Conservation (phyloP, 169 alveolate genomes). For the Theileria annulata region DNA sequence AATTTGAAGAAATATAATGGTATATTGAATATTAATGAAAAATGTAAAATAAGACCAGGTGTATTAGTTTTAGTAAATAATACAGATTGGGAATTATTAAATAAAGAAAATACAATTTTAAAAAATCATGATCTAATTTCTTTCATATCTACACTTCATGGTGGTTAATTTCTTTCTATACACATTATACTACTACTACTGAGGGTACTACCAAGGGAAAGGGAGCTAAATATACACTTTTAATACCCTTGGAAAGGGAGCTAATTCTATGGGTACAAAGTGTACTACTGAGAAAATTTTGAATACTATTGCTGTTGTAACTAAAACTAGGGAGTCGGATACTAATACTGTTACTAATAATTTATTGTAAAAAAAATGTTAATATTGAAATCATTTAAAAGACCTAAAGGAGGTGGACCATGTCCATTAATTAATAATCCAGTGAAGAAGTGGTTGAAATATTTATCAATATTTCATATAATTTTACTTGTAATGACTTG, state of each 20-base stretch:
- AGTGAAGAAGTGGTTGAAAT: conserved; percentile 66
- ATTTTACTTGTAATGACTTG: conserved; percentile 59
- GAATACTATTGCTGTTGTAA: too few species aligned
- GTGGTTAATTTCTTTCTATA: conserved; percentile 80
- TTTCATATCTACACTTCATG: conserved; percentile 95
- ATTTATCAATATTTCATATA: conserved; percentile 58
- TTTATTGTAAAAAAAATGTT: too few species aligned
- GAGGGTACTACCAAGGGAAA: background rate
- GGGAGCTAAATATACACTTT: too few species aligned
- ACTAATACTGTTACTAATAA: too few species aligned
- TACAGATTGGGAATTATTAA: conserved; percentile 93
- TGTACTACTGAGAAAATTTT: too few species aligned
- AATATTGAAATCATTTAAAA: conserved; percentile 1
- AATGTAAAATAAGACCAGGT: conserved; percentile 85
- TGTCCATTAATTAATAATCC: conserved; percentile 74
- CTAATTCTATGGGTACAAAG: too few species aligned
- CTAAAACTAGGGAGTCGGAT: too few species aligned
- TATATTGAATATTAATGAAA: conserved; percentile 8
- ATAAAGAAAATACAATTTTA: conserved; percentile 79
- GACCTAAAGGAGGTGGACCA: conserved; percentile 72
- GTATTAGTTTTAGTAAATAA: conserved; percentile 91
- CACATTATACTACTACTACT: background rate
- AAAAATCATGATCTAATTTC: conserved; percentile 82
- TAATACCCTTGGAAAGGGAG: too few species aligned
- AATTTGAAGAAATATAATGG: conserved; percentile 43